Conservation (phyloP, 805 yeast species). For the Candida sphagnicola region DNA sequence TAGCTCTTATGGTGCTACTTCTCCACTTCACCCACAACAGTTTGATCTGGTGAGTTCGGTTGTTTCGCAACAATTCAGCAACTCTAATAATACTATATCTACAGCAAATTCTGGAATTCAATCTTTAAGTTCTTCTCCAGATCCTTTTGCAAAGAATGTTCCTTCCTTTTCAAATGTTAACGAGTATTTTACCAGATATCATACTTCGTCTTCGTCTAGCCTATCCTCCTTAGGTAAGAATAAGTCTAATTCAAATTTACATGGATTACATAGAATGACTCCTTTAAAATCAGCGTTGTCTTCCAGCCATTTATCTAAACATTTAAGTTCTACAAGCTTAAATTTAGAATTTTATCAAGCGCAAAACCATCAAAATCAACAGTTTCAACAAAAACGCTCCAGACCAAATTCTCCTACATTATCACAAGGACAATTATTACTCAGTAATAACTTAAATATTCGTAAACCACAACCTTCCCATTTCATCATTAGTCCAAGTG, state of each 20-base stretch:
- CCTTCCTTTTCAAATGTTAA: conserved; percentile 29
- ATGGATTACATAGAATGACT: conserved; percentile 38
- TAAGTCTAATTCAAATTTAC: conserved; percentile 18
- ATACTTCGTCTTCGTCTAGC: conserved; percentile 14
- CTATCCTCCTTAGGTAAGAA: conserved; percentile 16
- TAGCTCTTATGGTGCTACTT: neutral
- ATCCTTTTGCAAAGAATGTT: conserved; percentile 1
- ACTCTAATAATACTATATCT: conserved; percentile 13
- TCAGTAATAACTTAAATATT: conserved; percentile 2
- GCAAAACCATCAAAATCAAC: conserved; percentile 5
- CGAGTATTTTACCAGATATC: conserved; percentile 24
- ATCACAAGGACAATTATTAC: conserved; percentile 7
- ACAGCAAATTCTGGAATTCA: conserved; percentile 23
- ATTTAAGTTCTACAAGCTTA: conserved; percentile 27
- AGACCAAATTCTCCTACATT: conserved; percentile 45
- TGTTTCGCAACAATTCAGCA: neutral
- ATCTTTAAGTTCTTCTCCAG: conserved; percentile 33
- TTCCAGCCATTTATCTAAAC: conserved; percentile 12
- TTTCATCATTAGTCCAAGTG: conserved; percentile 35
- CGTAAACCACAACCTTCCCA: conserved; percentile 6
- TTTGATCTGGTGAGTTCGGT: neutral
- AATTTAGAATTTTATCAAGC: conserved; percentile 35
- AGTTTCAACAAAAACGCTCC: conserved; percentile 30
- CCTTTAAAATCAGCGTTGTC: conserved; percentile 29
- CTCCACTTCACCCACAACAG: neutral